Evolutionary conservation across 1,284 basidiomycete species (phyloP).

Genomic region (Irpex sp.): DNA sequence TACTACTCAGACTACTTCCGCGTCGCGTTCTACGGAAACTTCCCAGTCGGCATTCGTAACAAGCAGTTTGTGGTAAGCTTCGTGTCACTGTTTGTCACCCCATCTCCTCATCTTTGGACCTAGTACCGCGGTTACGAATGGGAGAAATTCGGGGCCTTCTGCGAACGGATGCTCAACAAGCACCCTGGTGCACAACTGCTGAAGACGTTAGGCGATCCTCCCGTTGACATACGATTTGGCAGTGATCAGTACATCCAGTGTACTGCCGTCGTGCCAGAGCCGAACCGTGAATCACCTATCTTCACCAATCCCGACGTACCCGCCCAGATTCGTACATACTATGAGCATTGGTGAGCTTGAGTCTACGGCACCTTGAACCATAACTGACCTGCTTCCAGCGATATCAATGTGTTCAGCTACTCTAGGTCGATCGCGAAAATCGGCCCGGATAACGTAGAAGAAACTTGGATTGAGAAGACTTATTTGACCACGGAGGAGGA

Average conservation of each 20-base stretch:
- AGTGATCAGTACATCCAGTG: conserved; percentile 87
- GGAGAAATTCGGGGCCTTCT: conserved; percentile 88
- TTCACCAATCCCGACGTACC: conserved; percentile 88
- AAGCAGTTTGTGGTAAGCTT: conserved; percentile 81
- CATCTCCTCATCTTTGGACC: background rate
- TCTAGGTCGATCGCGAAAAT: conserved; percentile 65
- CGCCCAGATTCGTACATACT: conserved; percentile 77
- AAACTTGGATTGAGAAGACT: conserved; percentile 88
- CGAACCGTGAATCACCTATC: conserved; percentile 73
- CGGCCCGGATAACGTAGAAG: conserved; percentile 60
- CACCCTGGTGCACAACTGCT: conserved; percentile 86
- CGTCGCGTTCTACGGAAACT: conserved; percentile 90
- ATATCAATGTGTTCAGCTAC: conserved; percentile 79
- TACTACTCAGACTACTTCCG: conserved; percentile 92
- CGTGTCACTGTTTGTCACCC: background rate
- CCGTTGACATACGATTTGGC: conserved; percentile 79
- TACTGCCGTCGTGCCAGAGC: conserved; percentile 82
- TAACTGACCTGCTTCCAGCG: conserved; percentile 41
- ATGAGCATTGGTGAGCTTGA: conserved; percentile 73
- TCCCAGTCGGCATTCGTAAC: conserved; percentile 78
- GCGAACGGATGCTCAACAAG: conserved; percentile 91
- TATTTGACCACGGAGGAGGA: conserved; percentile 84
- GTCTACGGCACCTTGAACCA: conserved; percentile 12
- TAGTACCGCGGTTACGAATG: conserved; percentile 89
- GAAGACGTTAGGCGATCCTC: conserved; percentile 73